These are phyloP conservation scores for Naganishia randhawae DNA, from an alignment of 768 basidiomycete genomes.

Conservation along the genomic window DNA sequence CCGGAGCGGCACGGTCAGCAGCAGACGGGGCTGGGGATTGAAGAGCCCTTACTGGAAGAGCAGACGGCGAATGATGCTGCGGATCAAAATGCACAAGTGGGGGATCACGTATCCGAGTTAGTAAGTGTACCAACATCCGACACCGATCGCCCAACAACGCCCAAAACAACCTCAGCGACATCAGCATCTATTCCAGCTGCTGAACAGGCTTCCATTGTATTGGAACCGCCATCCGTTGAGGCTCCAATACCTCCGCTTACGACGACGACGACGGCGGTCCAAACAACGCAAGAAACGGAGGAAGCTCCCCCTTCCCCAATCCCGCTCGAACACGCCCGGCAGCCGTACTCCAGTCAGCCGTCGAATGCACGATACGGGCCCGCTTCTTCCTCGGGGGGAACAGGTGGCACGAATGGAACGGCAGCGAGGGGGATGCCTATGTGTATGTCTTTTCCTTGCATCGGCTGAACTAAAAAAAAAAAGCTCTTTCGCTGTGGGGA, in stretches of 20 bases:
- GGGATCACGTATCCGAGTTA: too few relatives aligned
- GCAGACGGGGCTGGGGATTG: neutral
- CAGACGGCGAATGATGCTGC: too few relatives aligned
- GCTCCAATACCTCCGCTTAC: neutral
- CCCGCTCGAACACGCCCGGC: neutral
- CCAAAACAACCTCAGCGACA: neutral
- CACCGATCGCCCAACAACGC: too few relatives aligned
- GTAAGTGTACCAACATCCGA: too few relatives aligned
- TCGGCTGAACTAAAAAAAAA: neutral
- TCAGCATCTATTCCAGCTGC: too few relatives aligned
- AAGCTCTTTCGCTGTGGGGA: neutral
- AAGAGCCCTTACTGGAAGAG: neutral
- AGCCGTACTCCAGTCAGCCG: neutral
- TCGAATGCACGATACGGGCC: neutral
- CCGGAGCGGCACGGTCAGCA: neutral
- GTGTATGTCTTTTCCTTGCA: neutral
- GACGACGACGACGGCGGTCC: neutral
- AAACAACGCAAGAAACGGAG: neutral
- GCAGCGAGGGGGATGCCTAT: constrained; percentile 22
- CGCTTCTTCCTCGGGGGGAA: neutral
- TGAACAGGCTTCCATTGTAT: too few relatives aligned
- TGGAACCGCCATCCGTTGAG: neutral
- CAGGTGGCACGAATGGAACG: neutral
- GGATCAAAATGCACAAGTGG: too few relatives aligned
- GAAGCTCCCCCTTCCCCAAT: neutral